Evolutionary conservation across 2,329 filamentous ascomycete species (phyloP).

Genomic region (Zasmidium angulare): DNA sequence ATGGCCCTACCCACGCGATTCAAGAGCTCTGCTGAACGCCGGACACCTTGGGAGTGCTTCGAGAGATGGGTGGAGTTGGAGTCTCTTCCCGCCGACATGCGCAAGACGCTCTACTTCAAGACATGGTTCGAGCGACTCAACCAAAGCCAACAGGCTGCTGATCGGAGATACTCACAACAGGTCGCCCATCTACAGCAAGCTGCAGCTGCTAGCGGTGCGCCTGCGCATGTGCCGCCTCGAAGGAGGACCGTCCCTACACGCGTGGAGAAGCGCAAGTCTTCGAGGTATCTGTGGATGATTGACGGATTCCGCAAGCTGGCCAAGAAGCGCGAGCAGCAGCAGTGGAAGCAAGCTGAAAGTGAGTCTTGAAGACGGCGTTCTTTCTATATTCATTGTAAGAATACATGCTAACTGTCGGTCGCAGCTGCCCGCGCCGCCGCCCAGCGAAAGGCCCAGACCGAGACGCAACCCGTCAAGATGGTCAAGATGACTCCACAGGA

Average conservation of each 20-base stretch:
- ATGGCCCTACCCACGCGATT: constrained; percentile 73
- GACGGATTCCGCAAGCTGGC: constrained; percentile 94
- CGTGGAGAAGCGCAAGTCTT: constrained; percentile 82
- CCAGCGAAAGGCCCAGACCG: constrained; percentile 67
- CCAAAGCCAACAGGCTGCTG: constrained; percentile 59
- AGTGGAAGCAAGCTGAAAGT: constrained; percentile 82
- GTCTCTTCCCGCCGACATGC: constrained; percentile 87
- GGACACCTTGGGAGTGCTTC: constrained; percentile 98
- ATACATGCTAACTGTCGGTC: background rate
- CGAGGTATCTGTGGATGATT: constrained; percentile 82
- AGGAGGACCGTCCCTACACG: constrained; percentile 76
- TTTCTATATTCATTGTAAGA: no score
- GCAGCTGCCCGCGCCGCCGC: constrained; percentile 62
- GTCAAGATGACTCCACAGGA: constrained; percentile 76
- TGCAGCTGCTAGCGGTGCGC: constrained; percentile 41
- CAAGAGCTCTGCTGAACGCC: constrained; percentile 80
- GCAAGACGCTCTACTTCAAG: constrained; percentile 93
- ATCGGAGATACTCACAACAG: constrained; percentile 58
- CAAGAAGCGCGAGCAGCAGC: constrained; percentile 83
- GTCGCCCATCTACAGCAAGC: constrained; percentile 54
- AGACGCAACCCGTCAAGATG: constrained; percentile 23
- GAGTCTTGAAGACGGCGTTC: no score
- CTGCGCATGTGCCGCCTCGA: constrained; percentile 54
- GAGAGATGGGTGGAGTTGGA: constrained; percentile 94
- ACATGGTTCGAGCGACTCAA: constrained; percentile 65